Base-by-base conservation (phyloP, 2,329 filamentous ascomycete genomes). In the Trichothecium roseum region DNA sequence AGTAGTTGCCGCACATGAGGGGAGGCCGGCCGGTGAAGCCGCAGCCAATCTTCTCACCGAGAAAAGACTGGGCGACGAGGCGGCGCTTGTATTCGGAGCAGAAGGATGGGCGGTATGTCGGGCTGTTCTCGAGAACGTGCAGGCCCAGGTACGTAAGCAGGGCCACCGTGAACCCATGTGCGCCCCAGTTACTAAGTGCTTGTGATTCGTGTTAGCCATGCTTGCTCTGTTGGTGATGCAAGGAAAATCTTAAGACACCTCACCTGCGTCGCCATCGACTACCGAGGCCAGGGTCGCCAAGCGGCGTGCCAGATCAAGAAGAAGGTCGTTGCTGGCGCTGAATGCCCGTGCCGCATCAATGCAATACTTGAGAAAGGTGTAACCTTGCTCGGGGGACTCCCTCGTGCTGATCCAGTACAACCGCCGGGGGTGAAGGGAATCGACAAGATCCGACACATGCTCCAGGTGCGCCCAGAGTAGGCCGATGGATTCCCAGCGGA, bases 401-500 rank as follows among this genome's bases (percentile, higher is more conserved):
- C 36, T 35, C 6, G 27, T 34, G 1, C 37, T 24, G 20, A 24
- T 32, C 32, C 45, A 39, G 40, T 46, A 47, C 12, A 47, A 43
- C 0, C 28, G 26, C 3, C 32, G 32, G 17, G 26, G 14, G 8
- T 31, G 17, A 24, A 30, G 24, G 5, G 31, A 27, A 18, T 34
- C 27, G 18, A 38, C 12, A 30, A 27, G 15, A 28, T 38, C 37
- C 9, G 31, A 34, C 10, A 35, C 32, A n/a, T 18, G 7, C 9
- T 17, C 32, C n/a, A 28, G 9, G 12, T 38, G 24, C 2, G 48
- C 40, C 49, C 45, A 66, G 2, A 64, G 42, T 7, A 64, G 35
- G 0, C 61, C 63, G 3, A 68, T 37, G 0, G 59, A 55, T 33
- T 68, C 64, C 64, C 63, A 68, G 1, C 64, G 53, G n/a, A 62